Evolutionary conservation across 225 moss, liverwort and hornwort genomes (phyloP).

Genomic region (Polytrichum commune): DNA sequence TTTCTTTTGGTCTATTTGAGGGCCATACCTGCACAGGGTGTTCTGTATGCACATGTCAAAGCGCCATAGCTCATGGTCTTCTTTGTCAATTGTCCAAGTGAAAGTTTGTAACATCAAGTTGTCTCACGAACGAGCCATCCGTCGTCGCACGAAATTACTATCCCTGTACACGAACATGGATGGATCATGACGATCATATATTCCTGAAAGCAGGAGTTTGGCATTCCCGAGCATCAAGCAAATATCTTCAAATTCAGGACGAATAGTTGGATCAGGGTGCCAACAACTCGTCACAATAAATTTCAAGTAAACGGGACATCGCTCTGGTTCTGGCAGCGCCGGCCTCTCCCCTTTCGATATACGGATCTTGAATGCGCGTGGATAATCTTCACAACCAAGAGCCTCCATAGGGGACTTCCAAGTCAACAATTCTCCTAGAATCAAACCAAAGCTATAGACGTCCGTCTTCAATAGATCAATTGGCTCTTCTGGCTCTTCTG

Average conservation of each 20-base stretch:
- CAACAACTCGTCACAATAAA: constrained; percentile 33
- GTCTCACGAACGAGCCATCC: too few species aligned
- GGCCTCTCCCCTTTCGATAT: constrained; percentile 11
- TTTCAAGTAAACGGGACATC: background rate
- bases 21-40: too few species aligned
- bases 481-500: too few species aligned
- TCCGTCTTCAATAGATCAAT: constrained; percentile 12
- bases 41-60: too few species aligned
- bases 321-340: background rate
- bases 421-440: constrained; percentile 20
- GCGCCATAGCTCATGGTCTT: too few species aligned
- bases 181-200: background rate
- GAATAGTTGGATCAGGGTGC: constrained; percentile 9
- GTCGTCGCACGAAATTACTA: background rate
- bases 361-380: background rate
- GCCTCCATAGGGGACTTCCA: constrained; percentile 9
- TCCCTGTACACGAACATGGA: background rate
- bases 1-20: too few species aligned
- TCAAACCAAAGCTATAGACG: constrained; percentile 33
- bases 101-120: too few species aligned
- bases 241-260: constrained; percentile 25
- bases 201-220: constrained; percentile 12
- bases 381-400: background rate
- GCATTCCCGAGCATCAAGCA: constrained; percentile 26
- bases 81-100: too few species aligned